These are phyloP conservation scores for Cephalotrichum gorgonifer DNA, from an alignment of 2,329 filamentous ascomycete species.

Conservation along the genomic window DNA sequence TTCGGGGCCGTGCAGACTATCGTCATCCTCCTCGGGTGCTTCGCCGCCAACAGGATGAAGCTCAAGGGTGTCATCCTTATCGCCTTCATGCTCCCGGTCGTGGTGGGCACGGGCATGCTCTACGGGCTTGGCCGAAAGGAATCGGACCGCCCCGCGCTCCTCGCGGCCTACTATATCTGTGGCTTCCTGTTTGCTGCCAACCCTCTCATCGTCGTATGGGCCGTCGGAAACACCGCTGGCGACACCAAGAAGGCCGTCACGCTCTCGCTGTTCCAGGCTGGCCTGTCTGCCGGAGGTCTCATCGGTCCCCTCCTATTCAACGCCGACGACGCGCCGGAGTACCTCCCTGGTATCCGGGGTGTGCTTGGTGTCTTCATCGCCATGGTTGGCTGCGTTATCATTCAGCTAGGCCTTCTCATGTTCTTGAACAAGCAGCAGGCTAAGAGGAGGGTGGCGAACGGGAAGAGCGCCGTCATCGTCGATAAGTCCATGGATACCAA, in stretches of 20 bases:
- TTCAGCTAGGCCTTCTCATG: constrained; percentile 45
- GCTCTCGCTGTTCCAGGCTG: constrained; percentile 55
- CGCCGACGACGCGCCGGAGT: constrained; percentile 44
- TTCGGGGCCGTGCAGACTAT: constrained; percentile 53
- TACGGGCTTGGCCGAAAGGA: constrained; percentile 36
- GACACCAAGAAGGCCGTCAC: constrained; percentile 56
- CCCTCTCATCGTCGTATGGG: constrained; percentile 57
- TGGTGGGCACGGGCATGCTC: constrained; percentile 48
- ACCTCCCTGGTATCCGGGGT: constrained; percentile 44
- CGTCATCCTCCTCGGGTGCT: constrained; percentile 48
- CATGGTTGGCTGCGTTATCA: constrained; percentile 37
- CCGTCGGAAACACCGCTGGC: constrained; percentile 58
- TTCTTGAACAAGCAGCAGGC: constrained; percentile 48
- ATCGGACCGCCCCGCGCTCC: constrained; percentile 31
- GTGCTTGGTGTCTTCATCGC: constrained; percentile 45
- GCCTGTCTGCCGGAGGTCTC: constrained; percentile 53
- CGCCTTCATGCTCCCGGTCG: constrained; percentile 44
- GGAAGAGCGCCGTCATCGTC: constrained; percentile 48
- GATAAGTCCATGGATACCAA: constrained; percentile 48
- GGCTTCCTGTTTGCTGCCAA: constrained; percentile 57
- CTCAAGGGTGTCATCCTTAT: constrained; percentile 47
- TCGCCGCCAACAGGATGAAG: constrained; percentile 42
- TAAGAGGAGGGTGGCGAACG: constrained; percentile 42
- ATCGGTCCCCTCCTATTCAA: constrained; percentile 55
- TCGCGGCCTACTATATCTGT: constrained; percentile 55